Evolutionary conservation across 306 rosid species (phyloP), one percentile per base, ranked within the genome.

Genomic region (Clitoria ternatea): DNA sequence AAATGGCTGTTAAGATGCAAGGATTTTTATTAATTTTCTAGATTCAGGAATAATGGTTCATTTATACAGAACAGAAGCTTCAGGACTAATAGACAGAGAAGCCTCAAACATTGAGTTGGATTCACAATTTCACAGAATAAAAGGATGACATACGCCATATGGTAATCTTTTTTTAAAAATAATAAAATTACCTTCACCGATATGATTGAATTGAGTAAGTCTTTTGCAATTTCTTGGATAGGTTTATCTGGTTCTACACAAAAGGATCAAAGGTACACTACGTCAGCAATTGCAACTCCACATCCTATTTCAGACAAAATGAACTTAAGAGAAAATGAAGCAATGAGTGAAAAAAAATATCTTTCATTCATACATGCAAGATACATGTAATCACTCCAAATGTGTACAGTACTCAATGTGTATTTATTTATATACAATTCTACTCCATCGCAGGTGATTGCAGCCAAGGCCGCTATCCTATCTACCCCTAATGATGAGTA

Each of bases 191-290:
- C 97, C 96, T 83, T 91, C 40, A 82, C 70, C 1, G 97, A 52
- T 63, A 91, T 56, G 61, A 78, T 72, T 10, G 91, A 85, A 77
- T 88, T 89, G 2, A 54, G 17, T 69, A 88, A 69, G 60, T 83
- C 79, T 82, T 55, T 80, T 18, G 91, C 96, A 80, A 89, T 78
- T 20, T 87, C 91, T 80, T 91, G 91, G 70, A 89, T 83, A 80
- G 73, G 18, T 77, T 84, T 81, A 36, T 53, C 53, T 18, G 91
- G 87, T 78, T 89, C 97, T 91, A 61, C 81, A 81, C 22, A 74
- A 75, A 79, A 77, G 49, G 43, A 70, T 22, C 7, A 43, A 50
- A 14, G 4, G 4, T 20, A 23, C 30, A 40, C 56, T 20, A 66
- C 18, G 67, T 69, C 43, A 71, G 66, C 57, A 79, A 49, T 66